Base-by-base conservation (phyloP, 139 green algal species). In the Haematococcus sp. region DNA sequence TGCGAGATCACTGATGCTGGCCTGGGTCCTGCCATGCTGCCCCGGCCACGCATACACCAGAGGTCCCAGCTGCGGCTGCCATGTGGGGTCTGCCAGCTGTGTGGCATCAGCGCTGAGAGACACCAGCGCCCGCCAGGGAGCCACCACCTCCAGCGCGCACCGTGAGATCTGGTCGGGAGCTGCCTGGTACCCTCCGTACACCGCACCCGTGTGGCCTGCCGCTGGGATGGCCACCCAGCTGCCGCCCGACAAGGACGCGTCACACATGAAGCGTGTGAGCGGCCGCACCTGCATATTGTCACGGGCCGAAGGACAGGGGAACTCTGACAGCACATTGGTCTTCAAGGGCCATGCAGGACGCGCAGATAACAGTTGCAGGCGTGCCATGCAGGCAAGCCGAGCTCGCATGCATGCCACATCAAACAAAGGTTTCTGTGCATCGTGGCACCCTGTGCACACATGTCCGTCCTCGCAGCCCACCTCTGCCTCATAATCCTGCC, bases 251-350 rank as follows among this genome's bases (percentile, higher is more conserved):
- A 93, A 40, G 13, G 63, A 65, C 0, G 78, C 55, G 60, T 95
- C 90, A 16, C 81, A 88, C 51, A 95, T 71, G 73, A 95, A 91
- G 32, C 90, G 79, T 46, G 79, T 89, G 49, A 95, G 81, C 0
- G 75, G 80, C 64, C 87, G 88, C 1, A 90, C 67, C 79, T 86
- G 73, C 5, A 64, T 4, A 4, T 4, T 1, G 56, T 1, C 22
- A 30, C 30, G 4, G 20, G 43, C n/a, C n/a, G n/a, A n/a, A n/a
- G n/a, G n/a, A n/a, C n/a, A n/a, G n/a, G n/a, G n/a, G n/a, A n/a
- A n/a, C n/a, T n/a, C n/a, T n/a, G n/a, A n/a, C n/a, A n/a, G n/a
- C n/a, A n/a, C n/a, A n/a, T n/a, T n/a, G n/a, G n/a, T n/a, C n/a
- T n/a, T n/a, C n/a, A n/a, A n/a, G n/a, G n/a, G n/a, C n/a, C n/a